Conservation (phyloP, 305 asterid species). For the Fraxinus nigra region DNA sequence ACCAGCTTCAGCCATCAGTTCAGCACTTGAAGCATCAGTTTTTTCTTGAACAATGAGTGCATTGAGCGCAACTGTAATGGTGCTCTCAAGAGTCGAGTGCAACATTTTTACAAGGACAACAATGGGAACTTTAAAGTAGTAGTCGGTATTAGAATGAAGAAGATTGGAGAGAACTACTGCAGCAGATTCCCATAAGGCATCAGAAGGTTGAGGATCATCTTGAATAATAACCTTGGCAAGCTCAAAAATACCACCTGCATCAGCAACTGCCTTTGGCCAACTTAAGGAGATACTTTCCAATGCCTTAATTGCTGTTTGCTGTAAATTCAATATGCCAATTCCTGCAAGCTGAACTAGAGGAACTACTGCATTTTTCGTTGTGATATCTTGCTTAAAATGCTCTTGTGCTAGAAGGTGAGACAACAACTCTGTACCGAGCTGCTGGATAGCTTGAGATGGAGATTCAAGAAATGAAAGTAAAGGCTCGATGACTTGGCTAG, state of each 20-base stretch:
- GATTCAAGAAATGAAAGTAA: conserved; percentile 69
- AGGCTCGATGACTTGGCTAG: conserved; percentile 80
- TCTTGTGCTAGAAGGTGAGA: conserved; percentile 81
- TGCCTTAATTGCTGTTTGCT: conserved; percentile 74
- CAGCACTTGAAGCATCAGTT: conserved; percentile 59
- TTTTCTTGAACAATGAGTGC: conserved; percentile 72
- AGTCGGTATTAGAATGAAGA: conserved; percentile 52
- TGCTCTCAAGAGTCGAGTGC: conserved; percentile 47
- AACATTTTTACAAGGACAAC: conserved; percentile 78
- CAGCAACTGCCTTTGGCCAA: conserved; percentile 85
- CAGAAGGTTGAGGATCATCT: conserved; percentile 71
- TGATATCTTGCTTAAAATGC: conserved; percentile 78
- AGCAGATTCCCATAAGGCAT: conserved; percentile 73
- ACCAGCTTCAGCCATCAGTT: conserved; percentile 77
- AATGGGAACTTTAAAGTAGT: conserved; percentile 57
- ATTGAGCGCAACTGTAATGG: conserved; percentile 56
- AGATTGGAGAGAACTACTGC: conserved; percentile 71
- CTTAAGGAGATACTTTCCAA: conserved; percentile 66
- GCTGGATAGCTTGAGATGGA: conserved; percentile 83
- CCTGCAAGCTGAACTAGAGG: conserved; percentile 90
- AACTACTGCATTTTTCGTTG: conserved; percentile 66
- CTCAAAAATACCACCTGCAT: conserved; percentile 84
- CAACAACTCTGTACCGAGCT: conserved; percentile 77
- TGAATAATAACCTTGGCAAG: conserved; percentile 74
- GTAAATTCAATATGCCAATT: conserved; percentile 67